Base-by-base conservation (phyloP, 106 monocot species). In the Dioscorea alata region DNA sequence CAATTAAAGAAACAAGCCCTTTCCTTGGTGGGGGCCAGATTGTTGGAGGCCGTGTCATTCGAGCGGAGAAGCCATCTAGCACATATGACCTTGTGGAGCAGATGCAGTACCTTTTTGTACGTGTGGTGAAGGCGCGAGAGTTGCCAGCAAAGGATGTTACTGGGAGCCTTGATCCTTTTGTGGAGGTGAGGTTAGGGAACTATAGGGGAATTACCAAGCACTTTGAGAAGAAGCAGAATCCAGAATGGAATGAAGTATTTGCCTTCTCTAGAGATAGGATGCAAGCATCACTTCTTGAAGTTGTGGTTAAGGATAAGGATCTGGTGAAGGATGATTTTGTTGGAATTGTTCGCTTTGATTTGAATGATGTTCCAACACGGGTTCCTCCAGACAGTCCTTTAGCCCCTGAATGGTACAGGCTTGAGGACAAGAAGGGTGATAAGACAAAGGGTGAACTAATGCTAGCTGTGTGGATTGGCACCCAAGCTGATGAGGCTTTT, bases 311-410 rank as follows among this genome's bases (percentile, higher is more conserved):
- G 48, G 88, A 88, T 62, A 88, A 81, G 53, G 88, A 88, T 69
- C 33, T 81, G 8, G 48, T 79, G 2, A 77, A 79, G 63, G 84
- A 88, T 70, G 88, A 88, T 64, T 84, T 81, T 61, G 75, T 88
- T 20, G 88, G 88, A 8, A 17, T 71, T 22, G 48, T 88, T 24
- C 67, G 75, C 13, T 78, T 88, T 51, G 88, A 88, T 63, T 64
- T 88, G 49, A 75, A 73, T 58, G 88, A 88, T 24, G 67, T 88
- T 10, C 88, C 88, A n/a, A 69, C 24, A 14, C 74, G 87, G 22
- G 83, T 87, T 48, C 87, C 87, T 4, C 87, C 87, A 1, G 87
- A 87, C 50, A 84, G 87, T 65, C 84, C 88, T n/a, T 64, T 88
- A 28, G 88, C 88, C 0, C 88, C 88, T 9, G 78, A 88, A 69